Percentiles rank a stretch among this genome's conserved stretches.
phyloP scores from a whole-genome alignment of 106 monocot genomes.

The Xerophyta viscosa region DNA sequence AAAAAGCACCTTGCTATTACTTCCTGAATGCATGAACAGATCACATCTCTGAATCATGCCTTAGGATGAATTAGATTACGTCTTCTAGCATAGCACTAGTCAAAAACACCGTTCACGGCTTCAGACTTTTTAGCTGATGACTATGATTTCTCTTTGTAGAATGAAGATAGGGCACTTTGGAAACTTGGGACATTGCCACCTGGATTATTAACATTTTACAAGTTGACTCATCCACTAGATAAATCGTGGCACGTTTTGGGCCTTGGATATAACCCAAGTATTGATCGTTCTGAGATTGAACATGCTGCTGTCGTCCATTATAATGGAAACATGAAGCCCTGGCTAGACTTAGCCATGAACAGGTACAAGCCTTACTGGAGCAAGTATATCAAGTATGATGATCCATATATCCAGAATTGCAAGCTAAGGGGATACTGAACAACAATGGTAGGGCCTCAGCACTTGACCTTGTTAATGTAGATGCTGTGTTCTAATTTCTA shows the following conservation, averaged over 20 bases:
- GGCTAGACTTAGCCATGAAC: constrained; percentile 65
- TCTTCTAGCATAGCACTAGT: no score
- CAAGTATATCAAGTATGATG: constrained; percentile 57
- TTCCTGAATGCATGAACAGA: no score
- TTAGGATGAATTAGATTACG: no score
- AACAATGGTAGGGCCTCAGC: no score
- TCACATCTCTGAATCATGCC: no score
- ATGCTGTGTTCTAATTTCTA: no score
- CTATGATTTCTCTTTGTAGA: constrained; percentile 17
- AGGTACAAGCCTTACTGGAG: constrained; percentile 66
- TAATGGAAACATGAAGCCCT: constrained; percentile 77
- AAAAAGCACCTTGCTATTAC: no score
- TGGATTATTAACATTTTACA: constrained; percentile 60
- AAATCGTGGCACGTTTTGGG: constrained; percentile 78
- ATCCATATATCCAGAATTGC: constrained; percentile 44
- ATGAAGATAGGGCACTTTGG: constrained; percentile 55
- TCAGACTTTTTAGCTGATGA: neutral
- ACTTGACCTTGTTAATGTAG: no score
- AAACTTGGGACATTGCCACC: constrained; percentile 70
- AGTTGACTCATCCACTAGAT: constrained; percentile 46
- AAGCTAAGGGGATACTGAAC: constrained; percentile 33
- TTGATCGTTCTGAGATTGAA: constrained; percentile 51
- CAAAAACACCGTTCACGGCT: no score
- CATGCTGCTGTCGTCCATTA: constrained; percentile 65
- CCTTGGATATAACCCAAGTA: constrained; percentile 64